Evolutionary conservation across 116 monocot genomes (phyloP), one percentile per base, ranked within the genome.

Genomic region (Trichopus zeylanicus): DNA sequence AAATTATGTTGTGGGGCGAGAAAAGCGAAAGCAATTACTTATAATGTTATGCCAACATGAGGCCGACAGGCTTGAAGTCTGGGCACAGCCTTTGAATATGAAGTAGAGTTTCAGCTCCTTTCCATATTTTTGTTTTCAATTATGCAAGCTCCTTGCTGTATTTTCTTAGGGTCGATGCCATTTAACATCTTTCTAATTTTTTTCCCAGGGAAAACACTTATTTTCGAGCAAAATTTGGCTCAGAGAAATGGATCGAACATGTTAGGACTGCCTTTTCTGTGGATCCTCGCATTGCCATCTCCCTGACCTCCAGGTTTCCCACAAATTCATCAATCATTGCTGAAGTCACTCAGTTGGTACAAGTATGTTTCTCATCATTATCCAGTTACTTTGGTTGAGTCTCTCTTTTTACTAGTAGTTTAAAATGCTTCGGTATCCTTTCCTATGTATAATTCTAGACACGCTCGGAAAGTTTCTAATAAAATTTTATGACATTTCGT

Each of bases 61-160:
- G 63, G 77, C 91, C 31, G 98, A 98, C 59, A 85, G 98, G 52
- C 88, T 91, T 68, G 98, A 98, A 80, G 91, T 98, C 31, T 98
- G 98, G 91, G 85, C 98, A 52, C 91, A 88, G 53, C 91, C 85
- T 30, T 69, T 91, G 57, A 91, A 85, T 77, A 79, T 66, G 31
- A 91, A 91, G 91, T 88, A 91, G 1, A 13, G 65, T 42, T 60
- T 7, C 37, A 16, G 5, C n/a, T 31, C n/a, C 26, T 35, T 18
- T 0, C 34, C 13, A 19, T 26, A 48, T 46, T 0, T 13, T 21
- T 31, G 53, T 28, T 28, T 26, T 28, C 9, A 25, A 16, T 39
- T 70, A 47, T 57, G 24, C 23, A 25, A 5, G 4, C 48, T 61
- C 24, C 5, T 53, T 13, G 11, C 42, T 54, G 32, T 59, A 68